phyloP scores from a whole-genome alignment of 2,329 filamentous ascomycete genomes.

The Alternaria incomplexa region DNA sequence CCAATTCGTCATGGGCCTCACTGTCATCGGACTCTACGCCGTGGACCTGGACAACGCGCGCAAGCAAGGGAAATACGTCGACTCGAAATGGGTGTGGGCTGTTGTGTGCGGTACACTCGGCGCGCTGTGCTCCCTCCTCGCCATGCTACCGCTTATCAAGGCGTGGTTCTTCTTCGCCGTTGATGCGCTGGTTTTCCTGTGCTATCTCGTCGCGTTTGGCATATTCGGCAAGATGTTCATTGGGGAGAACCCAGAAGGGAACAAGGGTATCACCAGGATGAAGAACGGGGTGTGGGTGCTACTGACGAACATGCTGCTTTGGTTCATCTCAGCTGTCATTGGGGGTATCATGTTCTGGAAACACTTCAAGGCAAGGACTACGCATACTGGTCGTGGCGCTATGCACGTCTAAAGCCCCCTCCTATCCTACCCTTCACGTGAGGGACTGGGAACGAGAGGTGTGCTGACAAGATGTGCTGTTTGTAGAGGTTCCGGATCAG shows the following conservation, averaged over 20 bases:
- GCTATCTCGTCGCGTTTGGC: constrained; percentile 84
- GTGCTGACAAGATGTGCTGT: constrained; percentile 6
- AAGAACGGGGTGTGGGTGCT: constrained; percentile 87
- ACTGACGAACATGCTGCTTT: constrained; percentile 74
- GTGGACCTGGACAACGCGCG: constrained; percentile 47
- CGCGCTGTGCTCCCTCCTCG: constrained; percentile 56
- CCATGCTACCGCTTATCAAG: constrained; percentile 65
- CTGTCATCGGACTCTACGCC: constrained; percentile 74
- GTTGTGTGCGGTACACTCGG: constrained; percentile 35
- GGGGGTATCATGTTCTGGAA: constrained; percentile 64
- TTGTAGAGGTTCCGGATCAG: constrained; percentile 5
- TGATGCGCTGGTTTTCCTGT: constrained; percentile 72
- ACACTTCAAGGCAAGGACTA: constrained; percentile 37
- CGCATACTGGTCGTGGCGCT: constrained; percentile 23
- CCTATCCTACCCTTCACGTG: not conserved
- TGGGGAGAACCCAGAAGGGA: constrained; percentile 67
- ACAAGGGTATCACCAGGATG: constrained; percentile 73
- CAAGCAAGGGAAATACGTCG: constrained; percentile 53
- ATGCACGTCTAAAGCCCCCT: constrained; percentile 28
- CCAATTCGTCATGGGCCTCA: constrained; percentile 77
- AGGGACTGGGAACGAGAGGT: not conserved
- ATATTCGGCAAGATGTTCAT: constrained; percentile 85
- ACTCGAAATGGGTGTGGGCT: constrained; percentile 64
- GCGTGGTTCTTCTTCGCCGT: constrained; percentile 65
- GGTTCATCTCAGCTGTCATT: constrained; percentile 69